Conservation (phyloP, 345 rosid genomes). For the Hibiscus mutabilis region DNA sequence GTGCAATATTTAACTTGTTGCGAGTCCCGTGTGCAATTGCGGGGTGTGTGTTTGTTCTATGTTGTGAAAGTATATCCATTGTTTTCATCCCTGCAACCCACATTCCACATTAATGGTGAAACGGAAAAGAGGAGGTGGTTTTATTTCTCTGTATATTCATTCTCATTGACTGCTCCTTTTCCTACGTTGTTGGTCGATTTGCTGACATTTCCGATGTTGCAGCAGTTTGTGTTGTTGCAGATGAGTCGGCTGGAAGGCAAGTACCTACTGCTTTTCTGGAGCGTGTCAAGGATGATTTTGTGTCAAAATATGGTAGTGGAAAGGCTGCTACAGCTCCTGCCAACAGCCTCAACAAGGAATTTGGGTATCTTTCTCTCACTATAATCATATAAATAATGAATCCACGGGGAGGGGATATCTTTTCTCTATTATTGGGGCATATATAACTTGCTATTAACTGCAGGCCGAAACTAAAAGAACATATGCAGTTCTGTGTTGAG, state of each 20-base stretch:
- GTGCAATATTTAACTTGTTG: background rate
- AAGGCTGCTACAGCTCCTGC: conserved; percentile 81
- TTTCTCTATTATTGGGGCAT: background rate
- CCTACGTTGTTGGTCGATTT: conserved; percentile 1
- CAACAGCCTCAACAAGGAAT: conserved; percentile 77
- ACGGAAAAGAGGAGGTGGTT: background rate
- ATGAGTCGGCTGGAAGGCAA: conserved; percentile 81
- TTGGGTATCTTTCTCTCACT: conserved; percentile 40
- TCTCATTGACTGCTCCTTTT: background rate
- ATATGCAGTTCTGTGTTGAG: conserved; percentile 94
- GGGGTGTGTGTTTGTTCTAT: background rate
- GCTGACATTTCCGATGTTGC: conserved; percentile 27
- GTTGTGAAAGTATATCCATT: background rate
- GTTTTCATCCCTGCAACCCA: background rate
- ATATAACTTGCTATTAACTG: conserved; percentile 10
- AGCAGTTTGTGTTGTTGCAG: conserved; percentile 96
- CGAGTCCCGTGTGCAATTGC: background rate
- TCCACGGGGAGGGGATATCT: background rate
- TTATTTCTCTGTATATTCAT: background rate
- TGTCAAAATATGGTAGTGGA: conserved; percentile 76
- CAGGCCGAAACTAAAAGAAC: conserved; percentile 88
- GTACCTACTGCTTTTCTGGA: conserved; percentile 86
- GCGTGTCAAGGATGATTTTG: conserved; percentile 87
- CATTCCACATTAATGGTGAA: background rate
- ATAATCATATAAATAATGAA: background rate